Evolutionary conservation across 1,284 basidiomycete genomes (phyloP), one percentile per base, ranked within the genome.

Genomic region (Austroboletus sp.): DNA sequence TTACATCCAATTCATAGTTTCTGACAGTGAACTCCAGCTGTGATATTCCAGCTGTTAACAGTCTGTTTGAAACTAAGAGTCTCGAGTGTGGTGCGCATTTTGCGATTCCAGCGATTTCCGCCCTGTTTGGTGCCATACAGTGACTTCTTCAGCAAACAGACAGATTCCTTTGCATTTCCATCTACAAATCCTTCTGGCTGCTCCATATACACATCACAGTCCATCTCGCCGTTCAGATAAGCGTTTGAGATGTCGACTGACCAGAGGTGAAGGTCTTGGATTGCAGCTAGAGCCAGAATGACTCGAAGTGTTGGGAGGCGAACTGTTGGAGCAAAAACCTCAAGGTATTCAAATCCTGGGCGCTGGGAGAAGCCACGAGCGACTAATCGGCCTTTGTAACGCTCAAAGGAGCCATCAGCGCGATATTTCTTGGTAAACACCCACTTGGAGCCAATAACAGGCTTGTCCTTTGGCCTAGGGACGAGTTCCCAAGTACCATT

Each of bases 321-420:
- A 8, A 63, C 58, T 0, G 65, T 67, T 11, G 70, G 69, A 2
- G 70, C 57, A 48, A 69, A 73, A 5, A 65, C 68, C 42, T 74
- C 56, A 12, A 57, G 53, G 51, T 65, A 75, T 53, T 77, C 68
- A 21, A 70, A 46, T 3, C 74, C 70, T 36, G 63, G 61, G 6
- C 53, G 43, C 50, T 78, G 74, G 0, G 25, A 38, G 25, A 48
- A 50, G 7, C 55, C 54, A 30, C 52, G 48, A 7, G 57, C 49
- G 3, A 58, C 48, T 3, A 59, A 19, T 17, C 49, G 26, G 25
- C 37, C 52, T 30, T 57, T 59, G 25, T 52, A 56, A 3, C 26
- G 45, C 13, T 50, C 40, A 34, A 55, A 39, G 15, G 45, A 43
- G 21, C 52, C 53, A 15, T 50, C 32, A 27, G 19, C 12, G 1